Conservation (phyloP, 1,139 yeast genomes). For the Scheffersomyces segobiensis region DNA sequence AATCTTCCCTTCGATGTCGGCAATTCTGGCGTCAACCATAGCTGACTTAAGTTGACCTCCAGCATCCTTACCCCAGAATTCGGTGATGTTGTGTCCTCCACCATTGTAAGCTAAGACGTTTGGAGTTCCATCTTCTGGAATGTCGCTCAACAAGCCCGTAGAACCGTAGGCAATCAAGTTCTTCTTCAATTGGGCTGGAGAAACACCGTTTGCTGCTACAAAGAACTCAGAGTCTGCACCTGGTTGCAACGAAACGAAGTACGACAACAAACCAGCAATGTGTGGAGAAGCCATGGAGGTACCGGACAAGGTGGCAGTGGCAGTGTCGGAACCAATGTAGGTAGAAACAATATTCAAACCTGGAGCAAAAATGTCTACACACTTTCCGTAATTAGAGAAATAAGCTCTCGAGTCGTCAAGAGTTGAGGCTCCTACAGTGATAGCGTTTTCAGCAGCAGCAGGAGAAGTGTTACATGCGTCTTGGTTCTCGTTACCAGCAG, state of each 20-base stretch:
- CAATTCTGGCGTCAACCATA: slow-evolving; percentile 8
- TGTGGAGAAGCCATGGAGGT: slow-evolving; percentile 99
- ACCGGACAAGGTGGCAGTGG: slow-evolving; percentile 92
- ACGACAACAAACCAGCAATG: slow-evolving; percentile 85
- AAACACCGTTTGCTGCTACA: slow-evolving; percentile 57
- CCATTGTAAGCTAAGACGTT: slow-evolving; percentile 91
- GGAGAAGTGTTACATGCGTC: slow-evolving; percentile 87
- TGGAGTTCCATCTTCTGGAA: slow-evolving; percentile 78
- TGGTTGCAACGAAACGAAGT: slow-evolving; percentile 91
- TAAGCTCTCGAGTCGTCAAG: slow-evolving; percentile 74
- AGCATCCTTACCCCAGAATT: slow-evolving; percentile 57
- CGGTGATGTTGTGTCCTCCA: slow-evolving; percentile 77
- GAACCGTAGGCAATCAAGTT: slow-evolving; percentile 82
- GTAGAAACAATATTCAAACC: slow-evolving; percentile 81
- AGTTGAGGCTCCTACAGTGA: slow-evolving; percentile 84
- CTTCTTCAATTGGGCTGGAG: slow-evolving; percentile 88
- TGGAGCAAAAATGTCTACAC: slow-evolving; percentile 86
- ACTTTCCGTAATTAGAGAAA: slow-evolving; percentile 79
- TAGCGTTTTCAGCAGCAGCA: slow-evolving; percentile 72
- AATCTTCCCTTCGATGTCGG: slow-evolving; percentile 17
- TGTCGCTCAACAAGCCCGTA: slow-evolving; percentile 61
- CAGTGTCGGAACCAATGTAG: slow-evolving; percentile 80
- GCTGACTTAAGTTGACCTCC: neutral
- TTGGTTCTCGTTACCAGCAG: slow-evolving; percentile 85
- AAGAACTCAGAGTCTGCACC: slow-evolving; percentile 71